Evolutionary conservation across 1,284 basidiomycete genomes (phyloP).

Genomic region (Kwoniella shivajii): DNA sequence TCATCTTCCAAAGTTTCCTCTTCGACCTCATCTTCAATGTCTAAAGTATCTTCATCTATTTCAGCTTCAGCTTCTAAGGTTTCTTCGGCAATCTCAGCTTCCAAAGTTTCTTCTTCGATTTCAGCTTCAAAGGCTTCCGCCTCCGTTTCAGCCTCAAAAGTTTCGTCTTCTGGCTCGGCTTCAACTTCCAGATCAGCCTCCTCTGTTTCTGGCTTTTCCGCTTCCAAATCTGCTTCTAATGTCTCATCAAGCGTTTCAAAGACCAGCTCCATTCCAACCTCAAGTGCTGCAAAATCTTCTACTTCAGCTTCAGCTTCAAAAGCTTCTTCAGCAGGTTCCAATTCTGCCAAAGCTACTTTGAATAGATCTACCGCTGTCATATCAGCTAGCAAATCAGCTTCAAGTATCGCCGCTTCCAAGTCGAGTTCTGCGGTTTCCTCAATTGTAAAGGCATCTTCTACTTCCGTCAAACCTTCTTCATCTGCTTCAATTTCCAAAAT

Average conservation of each 20-base stretch:
- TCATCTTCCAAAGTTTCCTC: background rate
- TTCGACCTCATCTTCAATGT: background rate
- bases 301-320: conserved; percentile 7
- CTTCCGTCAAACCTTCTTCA: background rate
- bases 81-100: background rate
- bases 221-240: background rate
- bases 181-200: background rate
- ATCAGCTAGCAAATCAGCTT: conserved; percentile 9
- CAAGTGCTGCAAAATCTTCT: conserved; percentile 4
- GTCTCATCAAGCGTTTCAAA: background rate
- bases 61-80: background rate
- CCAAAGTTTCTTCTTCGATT: background rate
- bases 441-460: too few relatives aligned
- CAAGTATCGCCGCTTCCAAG: background rate
- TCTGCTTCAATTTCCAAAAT: background rate
- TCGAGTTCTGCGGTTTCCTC: conserved; percentile 3
- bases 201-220: background rate
- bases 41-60: background rate
- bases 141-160: background rate
- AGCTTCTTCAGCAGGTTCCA: conserved; percentile 1
- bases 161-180: conserved; percentile 1
- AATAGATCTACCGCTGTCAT: background rate
- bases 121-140: background rate
- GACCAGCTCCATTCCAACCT: background rate
- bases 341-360: conserved; percentile 9